These are phyloP conservation scores for Usnea hakonensis DNA, from an alignment of 495 filamentous ascomycete species.

Conservation along the genomic window DNA sequence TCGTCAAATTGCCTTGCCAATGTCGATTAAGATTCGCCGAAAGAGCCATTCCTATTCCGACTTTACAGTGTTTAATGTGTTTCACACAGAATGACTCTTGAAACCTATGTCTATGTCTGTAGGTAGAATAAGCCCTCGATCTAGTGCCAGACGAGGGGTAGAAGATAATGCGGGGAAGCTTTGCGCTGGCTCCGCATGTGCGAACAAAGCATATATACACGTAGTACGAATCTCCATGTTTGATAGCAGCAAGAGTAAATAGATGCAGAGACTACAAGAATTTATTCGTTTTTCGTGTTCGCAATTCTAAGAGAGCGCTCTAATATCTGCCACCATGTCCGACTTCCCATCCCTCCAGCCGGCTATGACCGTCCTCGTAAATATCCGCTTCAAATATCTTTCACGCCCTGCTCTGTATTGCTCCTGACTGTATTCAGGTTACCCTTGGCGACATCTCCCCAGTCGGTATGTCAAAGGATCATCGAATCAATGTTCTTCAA, in stretches of 20 bases:
- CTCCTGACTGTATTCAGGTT: slow-evolving; percentile 18
- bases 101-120: neutral
- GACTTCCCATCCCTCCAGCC: slow-evolving; percentile 37
- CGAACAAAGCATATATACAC: neutral
- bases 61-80: no score
- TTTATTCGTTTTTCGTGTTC: neutral
- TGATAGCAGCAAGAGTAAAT: neutral
- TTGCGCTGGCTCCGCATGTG: neutral
- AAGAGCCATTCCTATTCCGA: no score
- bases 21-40: neutral
- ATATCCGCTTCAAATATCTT: slow-evolving; percentile 1
- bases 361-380: slow-evolving; percentile 39
- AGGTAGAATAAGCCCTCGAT: neutral
- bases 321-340: slow-evolving; percentile 2
- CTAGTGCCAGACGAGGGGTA: neutral
- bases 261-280: neutral
- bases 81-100: neutral
- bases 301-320: neutral
- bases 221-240: neutral
- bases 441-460: slow-evolving; percentile 23
- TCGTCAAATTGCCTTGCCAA: no score
- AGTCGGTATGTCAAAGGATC: slow-evolving; percentile 10
- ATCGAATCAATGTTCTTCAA: neutral
- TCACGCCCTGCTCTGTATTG: neutral
- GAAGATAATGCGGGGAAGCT: neutral